phyloP scores from a whole-genome alignment of 805 yeast genomes.

The Cyberlindnera americana region DNA sequence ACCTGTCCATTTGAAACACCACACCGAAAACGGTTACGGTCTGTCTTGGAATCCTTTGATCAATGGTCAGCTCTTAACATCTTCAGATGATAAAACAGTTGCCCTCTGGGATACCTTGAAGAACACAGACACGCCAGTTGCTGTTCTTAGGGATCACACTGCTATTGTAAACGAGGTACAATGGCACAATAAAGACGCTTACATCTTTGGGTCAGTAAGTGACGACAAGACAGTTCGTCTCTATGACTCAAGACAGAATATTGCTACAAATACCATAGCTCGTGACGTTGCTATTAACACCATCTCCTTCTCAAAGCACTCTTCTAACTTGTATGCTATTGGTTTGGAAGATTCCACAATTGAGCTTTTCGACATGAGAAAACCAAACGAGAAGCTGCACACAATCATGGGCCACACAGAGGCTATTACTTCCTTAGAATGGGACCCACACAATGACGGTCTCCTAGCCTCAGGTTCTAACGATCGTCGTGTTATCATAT shows the following conservation, averaged over 20 bases:
- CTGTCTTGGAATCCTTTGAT: conserved; percentile 56
- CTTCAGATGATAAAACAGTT: conserved; percentile 63
- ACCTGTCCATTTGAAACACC: conserved; percentile 41
- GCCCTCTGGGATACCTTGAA: conserved; percentile 54
- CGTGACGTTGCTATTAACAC: conserved; percentile 50
- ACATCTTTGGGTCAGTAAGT: conserved; percentile 65
- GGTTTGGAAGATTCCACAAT: conserved; percentile 70
- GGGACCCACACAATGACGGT: conserved; percentile 76
- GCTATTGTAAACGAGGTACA: conserved; percentile 73
- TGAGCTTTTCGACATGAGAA: conserved; percentile 61
- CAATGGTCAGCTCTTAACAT: conserved; percentile 51
- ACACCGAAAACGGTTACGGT: conserved; percentile 71
- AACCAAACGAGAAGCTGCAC: conserved; percentile 48
- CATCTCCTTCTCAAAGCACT: conserved; percentile 60
- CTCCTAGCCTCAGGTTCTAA: conserved; percentile 72
- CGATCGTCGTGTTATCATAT: conserved; percentile 72
- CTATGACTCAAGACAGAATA: conserved; percentile 43
- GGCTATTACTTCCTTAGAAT: conserved; percentile 66
- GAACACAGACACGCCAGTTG: conserved; percentile 25
- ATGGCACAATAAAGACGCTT: conserved; percentile 54
- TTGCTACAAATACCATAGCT: conserved; percentile 27
- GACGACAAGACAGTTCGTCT: conserved; percentile 59
- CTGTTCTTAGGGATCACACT: conserved; percentile 37
- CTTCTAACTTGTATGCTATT: conserved; percentile 57
- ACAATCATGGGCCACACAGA: conserved; percentile 80